Base-by-base conservation (phyloP, 2,329 filamentous ascomycete genomes). In the Fusarium haematococcum region DNA sequence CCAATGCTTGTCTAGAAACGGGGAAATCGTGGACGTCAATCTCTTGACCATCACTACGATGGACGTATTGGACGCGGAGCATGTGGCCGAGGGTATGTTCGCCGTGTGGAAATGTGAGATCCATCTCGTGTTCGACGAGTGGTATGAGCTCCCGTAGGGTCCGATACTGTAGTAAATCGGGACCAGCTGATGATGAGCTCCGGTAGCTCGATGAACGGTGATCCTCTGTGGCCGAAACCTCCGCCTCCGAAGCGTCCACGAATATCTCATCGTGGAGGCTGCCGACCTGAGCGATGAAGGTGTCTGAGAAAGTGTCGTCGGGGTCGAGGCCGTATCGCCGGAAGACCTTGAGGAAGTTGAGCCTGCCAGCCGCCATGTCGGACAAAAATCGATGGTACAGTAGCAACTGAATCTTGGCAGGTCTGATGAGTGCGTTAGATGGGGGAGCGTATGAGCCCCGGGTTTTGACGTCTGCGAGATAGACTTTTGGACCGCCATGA, bases 381-480 rank as follows among this genome's bases (percentile, higher is more conserved):
- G 91, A 90, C n/a, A 99, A 86, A 63, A 98, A 91, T 30, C 92
- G 91, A 75, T 96, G 95, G 80, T 98, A 99, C 0, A 98, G 86
- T 83, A 97, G 95, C 1, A 98, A 86, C 80, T 99, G 97, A 69
- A 98, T 92, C 76, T 92, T 91, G 1, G 95, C 94, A 0, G 94
- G 94, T 13, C 93, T 90, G 33, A 96, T 89, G 52, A 94, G 87
- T 0, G 91, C 89, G 1, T 90, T 85, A 25, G 91, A 90, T 1
- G 89, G 87, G 2, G 95, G 94, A 3, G 94, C 80, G 4, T 87
- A 88, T 5, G 88, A 90, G 1, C 87, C 88, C 20, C 95, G 90
- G 0, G 96, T 98, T 83, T 99, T 99, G 73, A 98, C 91, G 77
- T 99, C 97, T 0, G 91, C 92, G 58, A 99, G 85, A 81, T 97